Conservation (phyloP, 371 early-diverging fungal genomes). For the Mucor lusitanicus region DNA sequence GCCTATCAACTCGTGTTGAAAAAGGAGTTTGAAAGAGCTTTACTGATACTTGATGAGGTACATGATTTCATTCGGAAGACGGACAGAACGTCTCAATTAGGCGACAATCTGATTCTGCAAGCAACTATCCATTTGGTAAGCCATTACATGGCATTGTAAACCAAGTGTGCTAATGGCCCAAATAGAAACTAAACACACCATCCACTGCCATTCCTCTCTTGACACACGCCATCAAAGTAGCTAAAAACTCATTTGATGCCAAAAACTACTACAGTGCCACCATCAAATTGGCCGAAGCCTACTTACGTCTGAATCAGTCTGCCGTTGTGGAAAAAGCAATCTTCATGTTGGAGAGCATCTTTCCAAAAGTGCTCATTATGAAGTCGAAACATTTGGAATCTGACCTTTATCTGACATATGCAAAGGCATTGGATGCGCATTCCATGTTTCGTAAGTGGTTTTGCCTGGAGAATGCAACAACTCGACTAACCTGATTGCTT, state of each 20-base stretch:
- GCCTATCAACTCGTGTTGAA: not conserved
- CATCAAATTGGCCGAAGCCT: slow-evolving; percentile 20
- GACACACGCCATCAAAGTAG: slow-evolving; percentile 13
- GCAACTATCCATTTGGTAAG: slow-evolving; percentile 14
- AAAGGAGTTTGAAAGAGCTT: slow-evolving; percentile 13
- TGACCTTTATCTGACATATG: slow-evolving; percentile 23
- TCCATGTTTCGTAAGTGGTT: not conserved
- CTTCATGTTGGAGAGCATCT: slow-evolving; percentile 13
- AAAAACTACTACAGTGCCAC: slow-evolving; percentile 18
- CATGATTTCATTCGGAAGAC: slow-evolving; percentile 8
- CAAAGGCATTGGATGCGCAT: not conserved
- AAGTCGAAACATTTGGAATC: slow-evolving; percentile 18
- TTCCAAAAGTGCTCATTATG: slow-evolving; percentile 23
- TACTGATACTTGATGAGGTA: slow-evolving; percentile 5
- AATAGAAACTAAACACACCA: slow-evolving; percentile 17
- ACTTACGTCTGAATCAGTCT: not conserved
- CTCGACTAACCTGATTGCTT: not conserved
- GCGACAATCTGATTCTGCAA: slow-evolving; percentile 9
- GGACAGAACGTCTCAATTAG: slow-evolving; percentile 7
- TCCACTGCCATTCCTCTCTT: slow-evolving; percentile 21
- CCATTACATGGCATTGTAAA: not conserved
- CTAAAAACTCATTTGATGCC: slow-evolving; percentile 12
- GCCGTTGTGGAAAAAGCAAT: slow-evolving; percentile 9
- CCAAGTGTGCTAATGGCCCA: not conserved
- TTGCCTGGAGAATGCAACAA: no score